A percentile compares a stretch with the other conserved stretches of the same genome.
These are phyloP conservation scores for Rhizopogon sp. DNA, from an alignment of 768 basidiomycete species.

Conservation along the genomic window DNA sequence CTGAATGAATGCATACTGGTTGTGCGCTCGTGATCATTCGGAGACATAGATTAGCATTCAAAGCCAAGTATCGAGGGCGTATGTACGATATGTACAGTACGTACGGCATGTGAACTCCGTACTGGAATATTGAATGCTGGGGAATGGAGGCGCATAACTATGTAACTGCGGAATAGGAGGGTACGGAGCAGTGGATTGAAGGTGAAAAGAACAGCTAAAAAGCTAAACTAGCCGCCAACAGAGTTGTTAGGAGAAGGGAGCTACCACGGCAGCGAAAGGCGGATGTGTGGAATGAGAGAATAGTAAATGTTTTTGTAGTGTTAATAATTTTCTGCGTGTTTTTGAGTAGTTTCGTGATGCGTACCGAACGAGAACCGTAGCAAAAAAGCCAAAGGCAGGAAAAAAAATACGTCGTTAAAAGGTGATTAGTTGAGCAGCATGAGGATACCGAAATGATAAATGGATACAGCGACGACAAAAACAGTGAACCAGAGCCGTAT, in stretches of 20 bases:
- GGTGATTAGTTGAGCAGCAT: constrained; percentile 30
- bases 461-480: constrained; percentile 27
- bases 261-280: constrained; percentile 4
- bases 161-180: constrained; percentile 33
- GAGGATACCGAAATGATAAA: constrained; percentile 24
- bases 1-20: background rate
- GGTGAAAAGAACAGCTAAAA: constrained; percentile 17
- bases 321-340: constrained; percentile 32
- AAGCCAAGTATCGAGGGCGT: background rate
- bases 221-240: constrained; percentile 17
- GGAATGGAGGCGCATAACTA: constrained; percentile 32
- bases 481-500: constrained; percentile 20
- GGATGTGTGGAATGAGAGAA: constrained; percentile 9
- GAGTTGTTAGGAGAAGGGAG: constrained; percentile 3
- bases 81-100: background rate
- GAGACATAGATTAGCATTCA: background rate
- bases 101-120: background rate
- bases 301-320: constrained; percentile 46
- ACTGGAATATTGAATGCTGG: constrained; percentile 2
- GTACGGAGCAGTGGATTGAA: constrained; percentile 12
- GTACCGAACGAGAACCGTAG: constrained; percentile 27
- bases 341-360: constrained; percentile 27
- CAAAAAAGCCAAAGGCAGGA: constrained; percentile 30
- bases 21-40: background rate
- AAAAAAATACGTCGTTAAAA: constrained; percentile 30